These are phyloP conservation scores for Yamadazyma sp. DNA, from an alignment of 1,139 yeast species.

Conservation along the genomic window DNA sequence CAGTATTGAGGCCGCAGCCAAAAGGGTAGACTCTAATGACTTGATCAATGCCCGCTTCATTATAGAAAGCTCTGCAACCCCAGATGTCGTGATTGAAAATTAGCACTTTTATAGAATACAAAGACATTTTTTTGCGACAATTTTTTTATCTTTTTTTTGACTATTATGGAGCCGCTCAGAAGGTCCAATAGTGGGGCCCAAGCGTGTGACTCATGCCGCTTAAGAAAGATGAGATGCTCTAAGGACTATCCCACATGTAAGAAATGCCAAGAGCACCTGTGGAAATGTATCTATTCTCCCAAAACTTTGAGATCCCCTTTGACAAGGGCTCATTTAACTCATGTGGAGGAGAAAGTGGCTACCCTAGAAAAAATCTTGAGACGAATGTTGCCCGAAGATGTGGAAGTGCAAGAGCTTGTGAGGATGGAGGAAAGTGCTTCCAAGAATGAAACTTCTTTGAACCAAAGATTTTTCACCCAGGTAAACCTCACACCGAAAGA, in stretches of 20 bases:
- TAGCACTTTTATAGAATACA: not conserved
- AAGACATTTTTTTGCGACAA: slow-evolving; percentile 1
- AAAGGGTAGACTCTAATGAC: slow-evolving; percentile 69
- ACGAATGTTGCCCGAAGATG: slow-evolving; percentile 20
- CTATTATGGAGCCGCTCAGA: not conserved
- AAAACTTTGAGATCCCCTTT: slow-evolving; percentile 26
- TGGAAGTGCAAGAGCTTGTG: slow-evolving; percentile 20
- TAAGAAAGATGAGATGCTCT: slow-evolving; percentile 28
- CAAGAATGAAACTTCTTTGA: slow-evolving; percentile 8
- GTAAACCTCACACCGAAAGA: slow-evolving; percentile 19
- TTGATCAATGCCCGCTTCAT: slow-evolving; percentile 64
- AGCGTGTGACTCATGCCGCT: slow-evolving; percentile 30
- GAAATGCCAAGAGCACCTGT: slow-evolving; percentile 27
- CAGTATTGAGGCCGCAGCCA: slow-evolving; percentile 56
- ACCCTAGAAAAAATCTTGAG: slow-evolving; percentile 18
- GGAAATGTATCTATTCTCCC: slow-evolving; percentile 30
- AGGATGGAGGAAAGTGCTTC: slow-evolving; percentile 15
- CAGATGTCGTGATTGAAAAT: slow-evolving; percentile 19
- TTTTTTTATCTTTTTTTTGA: not conserved
- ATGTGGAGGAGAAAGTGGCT: slow-evolving; percentile 22
- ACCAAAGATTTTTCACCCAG: slow-evolving; percentile 15
- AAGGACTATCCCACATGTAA: slow-evolving; percentile 26
- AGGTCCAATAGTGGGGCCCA: slow-evolving; percentile 4
- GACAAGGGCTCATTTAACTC: slow-evolving; percentile 27
- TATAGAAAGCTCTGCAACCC: slow-evolving; percentile 33